phyloP scores from a whole-genome alignment of 768 basidiomycete species.

The Filobasidium floriforme region DNA sequence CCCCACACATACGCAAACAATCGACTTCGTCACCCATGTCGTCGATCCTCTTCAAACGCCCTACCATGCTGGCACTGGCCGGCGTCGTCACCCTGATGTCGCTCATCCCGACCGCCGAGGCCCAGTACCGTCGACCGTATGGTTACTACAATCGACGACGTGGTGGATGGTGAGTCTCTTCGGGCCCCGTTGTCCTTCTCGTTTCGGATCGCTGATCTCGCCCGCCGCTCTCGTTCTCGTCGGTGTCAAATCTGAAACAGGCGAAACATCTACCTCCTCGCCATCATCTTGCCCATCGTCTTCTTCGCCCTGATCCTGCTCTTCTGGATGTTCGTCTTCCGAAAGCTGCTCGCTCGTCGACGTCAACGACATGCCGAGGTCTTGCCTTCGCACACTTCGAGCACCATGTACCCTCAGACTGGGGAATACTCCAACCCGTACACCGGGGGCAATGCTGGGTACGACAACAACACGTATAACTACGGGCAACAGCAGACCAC shows the following conservation, averaged over 20 bases:
- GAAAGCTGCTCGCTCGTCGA: not conserved
- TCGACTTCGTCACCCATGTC: not conserved
- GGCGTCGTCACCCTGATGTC: not conserved
- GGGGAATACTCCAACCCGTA: not conserved
- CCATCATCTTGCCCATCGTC: slow-evolving; percentile 1
- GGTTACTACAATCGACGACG: not conserved
- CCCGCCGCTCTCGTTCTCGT: too few relatives aligned
- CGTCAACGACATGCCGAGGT: not conserved
- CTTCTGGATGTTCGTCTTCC: slow-evolving; percentile 1
- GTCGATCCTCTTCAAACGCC: not conserved
- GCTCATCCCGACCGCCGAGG: not conserved
- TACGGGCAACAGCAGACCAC: slow-evolving; percentile 5
- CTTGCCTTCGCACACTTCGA: not conserved
- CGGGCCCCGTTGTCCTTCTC: too few relatives aligned
- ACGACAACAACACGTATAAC: not conserved
- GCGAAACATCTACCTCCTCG: slow-evolving; percentile 6
- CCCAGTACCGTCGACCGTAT: not conserved
- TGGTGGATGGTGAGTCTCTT: too few relatives aligned
- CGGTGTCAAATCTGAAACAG: not conserved
- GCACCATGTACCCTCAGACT: not conserved
- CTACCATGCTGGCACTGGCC: not conserved
- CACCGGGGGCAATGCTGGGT: not conserved
- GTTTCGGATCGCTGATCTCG: too few relatives aligned
- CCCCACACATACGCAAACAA: not conserved
- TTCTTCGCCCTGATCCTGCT: not conserved